Conservation (phyloP, 176 grass and related monocot species). For the Oryza longistaminata region DNA sequence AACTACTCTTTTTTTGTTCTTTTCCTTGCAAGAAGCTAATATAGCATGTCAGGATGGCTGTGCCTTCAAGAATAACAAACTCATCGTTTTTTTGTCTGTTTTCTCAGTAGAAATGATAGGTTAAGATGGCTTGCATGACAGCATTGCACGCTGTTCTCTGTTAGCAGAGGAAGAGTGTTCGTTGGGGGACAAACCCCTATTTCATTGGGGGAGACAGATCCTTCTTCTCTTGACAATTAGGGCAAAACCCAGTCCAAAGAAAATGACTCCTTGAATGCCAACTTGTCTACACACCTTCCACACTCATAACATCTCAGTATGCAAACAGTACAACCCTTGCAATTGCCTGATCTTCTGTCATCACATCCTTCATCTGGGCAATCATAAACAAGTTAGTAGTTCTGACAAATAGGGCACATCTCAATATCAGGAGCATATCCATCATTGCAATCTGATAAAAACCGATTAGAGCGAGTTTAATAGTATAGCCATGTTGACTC, state of each 20-base stretch:
- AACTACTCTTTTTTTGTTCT: not conserved
- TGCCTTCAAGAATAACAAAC: slow-evolving; percentile 28
- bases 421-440: slow-evolving; percentile 74
- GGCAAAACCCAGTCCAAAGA: slow-evolving; percentile 54
- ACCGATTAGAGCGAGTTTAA: too few species aligned
- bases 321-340: slow-evolving; percentile 71
- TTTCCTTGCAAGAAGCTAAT: slow-evolving; percentile 35
- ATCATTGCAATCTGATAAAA: slow-evolving; percentile 59
- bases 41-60: slow-evolving; percentile 18
- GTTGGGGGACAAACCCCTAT: slow-evolving; percentile 26
- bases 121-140: slow-evolving; percentile 11
- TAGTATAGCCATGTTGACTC: too few species aligned
- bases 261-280: slow-evolving; percentile 71
- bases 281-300: slow-evolving; percentile 68
- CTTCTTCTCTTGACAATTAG: slow-evolving; percentile 37
- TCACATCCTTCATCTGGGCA: slow-evolving; percentile 68
- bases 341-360: slow-evolving; percentile 33
- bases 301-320: slow-evolving; percentile 69
- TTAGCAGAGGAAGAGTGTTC: slow-evolving; percentile 12
- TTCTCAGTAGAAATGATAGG: slow-evolving; percentile 6
- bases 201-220: not conserved
- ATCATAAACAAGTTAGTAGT: slow-evolving; percentile 77
- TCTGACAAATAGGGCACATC: slow-evolving; percentile 66
- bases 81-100: slow-evolving; percentile 9
- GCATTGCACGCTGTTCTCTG: not conserved